Percentiles rank a stretch among this genome's conserved stretches.
These are phyloP conservation scores for Penicillium longicatenatum DNA, from an alignment of 495 filamentous ascomycete genomes.

Conservation along the genomic window DNA sequence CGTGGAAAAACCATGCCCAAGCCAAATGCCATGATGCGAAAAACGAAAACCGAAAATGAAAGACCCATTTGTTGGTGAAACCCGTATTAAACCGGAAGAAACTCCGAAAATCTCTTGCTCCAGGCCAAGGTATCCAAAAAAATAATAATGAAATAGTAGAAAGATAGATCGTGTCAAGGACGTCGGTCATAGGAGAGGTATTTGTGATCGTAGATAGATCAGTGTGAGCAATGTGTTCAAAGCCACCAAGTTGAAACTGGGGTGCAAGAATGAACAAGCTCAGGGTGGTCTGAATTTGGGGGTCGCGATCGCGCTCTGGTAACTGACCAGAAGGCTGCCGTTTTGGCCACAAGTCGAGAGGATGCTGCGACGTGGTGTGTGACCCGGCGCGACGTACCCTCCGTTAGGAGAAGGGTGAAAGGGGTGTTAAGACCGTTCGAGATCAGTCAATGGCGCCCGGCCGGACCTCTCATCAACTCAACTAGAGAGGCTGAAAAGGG, in stretches of 20 bases:
- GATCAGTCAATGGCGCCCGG: conserved; percentile 14
- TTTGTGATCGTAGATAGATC: conserved; percentile 1
- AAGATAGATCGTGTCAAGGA: conserved; percentile 4
- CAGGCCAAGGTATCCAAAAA: conserved; percentile 12
- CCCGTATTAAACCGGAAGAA: conserved; percentile 9
- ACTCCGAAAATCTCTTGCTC: conserved; percentile 8
- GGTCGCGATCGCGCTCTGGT: conserved; percentile 13
- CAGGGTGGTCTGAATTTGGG: conserved; percentile 2
- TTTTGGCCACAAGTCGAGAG: conserved; percentile 1
- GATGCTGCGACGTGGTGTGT: not conserved
- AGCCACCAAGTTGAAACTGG: not conserved
- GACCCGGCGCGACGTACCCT: conserved; percentile 18
- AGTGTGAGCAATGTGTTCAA: conserved; percentile 1
- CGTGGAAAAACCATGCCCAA: conserved; percentile 25
- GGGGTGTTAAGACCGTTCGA: conserved; percentile 7
- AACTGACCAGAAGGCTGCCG: conserved; percentile 9
- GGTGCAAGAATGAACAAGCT: not conserved
- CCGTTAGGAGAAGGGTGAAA: conserved; percentile 12
- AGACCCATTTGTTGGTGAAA: conserved; percentile 2
- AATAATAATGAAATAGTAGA: not conserved
- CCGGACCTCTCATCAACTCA: conserved; percentile 13
- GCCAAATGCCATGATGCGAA: conserved; percentile 22
- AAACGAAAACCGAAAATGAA: conserved; percentile 2
- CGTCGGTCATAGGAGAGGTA: conserved; percentile 1
- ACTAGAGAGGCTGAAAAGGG: conserved; percentile 5